A percentile compares a stretch with the other conserved stretches of the same genome.
These are phyloP conservation scores for Chaetomium sp. DNA, from an alignment of 2,329 filamentous ascomycete genomes.

Conservation along the genomic window DNA sequence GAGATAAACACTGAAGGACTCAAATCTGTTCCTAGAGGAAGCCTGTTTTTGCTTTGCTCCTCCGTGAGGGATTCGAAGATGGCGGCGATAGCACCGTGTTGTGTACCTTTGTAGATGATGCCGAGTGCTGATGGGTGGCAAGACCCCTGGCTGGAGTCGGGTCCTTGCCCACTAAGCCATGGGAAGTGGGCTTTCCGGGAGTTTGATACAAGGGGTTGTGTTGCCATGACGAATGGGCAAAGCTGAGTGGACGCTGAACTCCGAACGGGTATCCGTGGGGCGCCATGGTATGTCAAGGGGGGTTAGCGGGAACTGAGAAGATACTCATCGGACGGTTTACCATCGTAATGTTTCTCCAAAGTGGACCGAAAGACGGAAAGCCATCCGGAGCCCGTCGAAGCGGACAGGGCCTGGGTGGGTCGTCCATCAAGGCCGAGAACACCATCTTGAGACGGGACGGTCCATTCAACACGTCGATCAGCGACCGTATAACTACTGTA, in stretches of 20 bases:
- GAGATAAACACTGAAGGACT: too few species aligned
- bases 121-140: background rate
- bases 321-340: background rate
- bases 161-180: slow-evolving; percentile 7
- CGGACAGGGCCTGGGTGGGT: background rate
- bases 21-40: background rate
- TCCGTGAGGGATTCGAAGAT: background rate
- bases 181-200: slow-evolving; percentile 21
- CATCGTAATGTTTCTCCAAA: slow-evolving; percentile 14
- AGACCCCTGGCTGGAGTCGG: background rate
- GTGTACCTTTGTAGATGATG: background rate
- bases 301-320: background rate
- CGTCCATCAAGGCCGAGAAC: background rate
- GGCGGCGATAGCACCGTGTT: background rate
- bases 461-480: background rate
- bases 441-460: background rate
- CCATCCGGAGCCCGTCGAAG: background rate
- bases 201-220: slow-evolving; percentile 26
- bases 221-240: slow-evolving; percentile 1
- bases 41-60: background rate
- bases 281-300: background rate
- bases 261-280: background rate
- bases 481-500: background rate
- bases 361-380: background rate
- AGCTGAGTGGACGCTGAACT: background rate